Conservation (phyloP, 345 rosid species). For the Brassica carinata region DNA sequence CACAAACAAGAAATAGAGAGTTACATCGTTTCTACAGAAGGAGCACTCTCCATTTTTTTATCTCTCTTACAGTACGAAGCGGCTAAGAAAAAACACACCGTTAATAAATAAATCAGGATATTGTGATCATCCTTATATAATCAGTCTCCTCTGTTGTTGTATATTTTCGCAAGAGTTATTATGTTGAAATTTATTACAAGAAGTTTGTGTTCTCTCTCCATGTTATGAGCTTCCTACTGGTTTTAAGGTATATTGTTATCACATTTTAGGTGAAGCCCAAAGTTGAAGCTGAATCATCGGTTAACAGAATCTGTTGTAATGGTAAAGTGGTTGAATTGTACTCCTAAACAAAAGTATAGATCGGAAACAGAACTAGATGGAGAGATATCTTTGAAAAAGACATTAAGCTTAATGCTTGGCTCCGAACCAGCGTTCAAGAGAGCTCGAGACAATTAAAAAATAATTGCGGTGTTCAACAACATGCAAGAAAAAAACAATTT, state of each 20-base stretch:
- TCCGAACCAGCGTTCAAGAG: constrained; percentile 35
- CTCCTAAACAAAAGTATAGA: constrained; percentile 59
- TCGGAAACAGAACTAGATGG: constrained; percentile 44
- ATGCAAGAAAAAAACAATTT: no score
- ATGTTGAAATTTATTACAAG: not conserved
- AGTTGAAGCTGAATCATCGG: constrained; percentile 25
- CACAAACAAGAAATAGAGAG: constrained; percentile 12
- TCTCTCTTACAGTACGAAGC: not conserved
- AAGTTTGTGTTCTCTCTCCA: not conserved
- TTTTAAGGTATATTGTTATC: not conserved
- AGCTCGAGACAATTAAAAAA: not conserved
- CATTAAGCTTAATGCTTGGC: not conserved
- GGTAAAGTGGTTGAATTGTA: constrained; percentile 71
- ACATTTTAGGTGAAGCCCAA: constrained; percentile 13
- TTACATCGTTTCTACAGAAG: not conserved
- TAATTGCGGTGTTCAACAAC: not conserved
- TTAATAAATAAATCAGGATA: not conserved
- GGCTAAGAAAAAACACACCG: not conserved
- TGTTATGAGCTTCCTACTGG: not conserved
- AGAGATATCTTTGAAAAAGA: constrained; percentile 12
- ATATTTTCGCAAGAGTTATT: not conserved
- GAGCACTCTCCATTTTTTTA: not conserved
- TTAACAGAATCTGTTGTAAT: constrained; percentile 50
- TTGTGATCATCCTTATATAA: not conserved
- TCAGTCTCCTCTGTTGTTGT: not conserved